Percentiles rank a stretch among this genome's conserved stretches.
phyloP scores from a whole-genome alignment of 31 red algal genomes.

The Endocladia muricata region DNA sequence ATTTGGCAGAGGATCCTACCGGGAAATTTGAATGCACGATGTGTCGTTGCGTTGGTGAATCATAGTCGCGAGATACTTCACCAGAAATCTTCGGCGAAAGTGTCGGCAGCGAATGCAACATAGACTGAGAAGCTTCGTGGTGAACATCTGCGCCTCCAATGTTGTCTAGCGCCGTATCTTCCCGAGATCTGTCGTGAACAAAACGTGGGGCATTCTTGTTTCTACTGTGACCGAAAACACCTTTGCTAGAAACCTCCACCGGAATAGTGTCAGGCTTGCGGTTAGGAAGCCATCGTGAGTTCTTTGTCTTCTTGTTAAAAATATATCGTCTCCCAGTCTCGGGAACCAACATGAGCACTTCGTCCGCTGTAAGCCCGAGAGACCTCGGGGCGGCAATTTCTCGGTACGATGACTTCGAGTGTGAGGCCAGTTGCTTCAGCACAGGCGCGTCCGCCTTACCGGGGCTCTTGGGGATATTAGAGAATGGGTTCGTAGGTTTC shows the following conservation, averaged over 20 bases:
- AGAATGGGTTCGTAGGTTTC: not conserved
- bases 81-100: not conserved
- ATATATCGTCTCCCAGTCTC: slow-evolving; percentile 56
- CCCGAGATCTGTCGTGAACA: too few relatives aligned
- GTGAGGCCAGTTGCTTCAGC: not conserved
- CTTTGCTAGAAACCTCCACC: too few relatives aligned
- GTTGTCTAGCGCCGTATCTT: not conserved
- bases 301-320: slow-evolving; percentile 56
- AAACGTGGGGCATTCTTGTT: not conserved
- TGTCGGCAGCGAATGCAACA: not conserved
- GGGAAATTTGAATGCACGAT: not conserved
- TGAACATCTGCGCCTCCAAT: not conserved
- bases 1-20: not conserved
- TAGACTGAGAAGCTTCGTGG: not conserved
- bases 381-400: slow-evolving; percentile 44
- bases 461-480: not conserved
- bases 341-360: slow-evolving; percentile 51
- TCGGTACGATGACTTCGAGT: not conserved
- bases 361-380: slow-evolving; percentile 47
- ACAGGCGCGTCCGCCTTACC: not conserved
- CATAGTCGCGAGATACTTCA: too few relatives aligned
- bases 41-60: not conserved
- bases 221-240: too few relatives aligned
- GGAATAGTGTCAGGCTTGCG: not conserved
- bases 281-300: slow-evolving; percentile 47